phyloP scores from a whole-genome alignment of 2,329 filamentous ascomycete species.

The Arthrobotrys musiformis region DNA sequence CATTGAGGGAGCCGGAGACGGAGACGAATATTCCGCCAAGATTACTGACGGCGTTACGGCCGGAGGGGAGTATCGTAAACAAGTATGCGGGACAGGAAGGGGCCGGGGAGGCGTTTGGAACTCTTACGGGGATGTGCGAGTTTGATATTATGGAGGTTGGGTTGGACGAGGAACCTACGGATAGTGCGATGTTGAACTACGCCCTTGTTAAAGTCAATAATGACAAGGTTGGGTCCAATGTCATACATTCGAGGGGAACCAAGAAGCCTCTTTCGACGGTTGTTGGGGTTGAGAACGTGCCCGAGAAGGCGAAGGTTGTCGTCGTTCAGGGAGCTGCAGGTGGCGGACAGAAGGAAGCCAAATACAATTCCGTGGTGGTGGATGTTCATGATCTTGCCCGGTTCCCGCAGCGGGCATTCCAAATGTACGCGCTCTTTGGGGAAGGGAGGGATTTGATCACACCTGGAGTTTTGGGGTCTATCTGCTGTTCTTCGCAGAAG shows the following conservation, averaged over 20 bases:
- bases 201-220: conserved; percentile 45
- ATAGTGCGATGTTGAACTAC: conserved; percentile 37
- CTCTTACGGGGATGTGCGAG: conserved; percentile 37
- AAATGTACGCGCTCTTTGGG: conserved; percentile 41
- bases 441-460: conserved; percentile 34
- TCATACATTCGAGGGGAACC: conserved; percentile 18
- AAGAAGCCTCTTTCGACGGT: neutral
- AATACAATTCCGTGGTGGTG: conserved; percentile 28
- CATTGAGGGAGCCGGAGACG: conserved; percentile 32
- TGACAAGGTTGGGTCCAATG: conserved; percentile 26
- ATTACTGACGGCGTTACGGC: conserved; percentile 25
- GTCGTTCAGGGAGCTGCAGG: conserved; percentile 17
- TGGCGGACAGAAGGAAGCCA: conserved; percentile 30
- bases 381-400: conserved; percentile 37
- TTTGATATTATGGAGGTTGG: conserved; percentile 28
- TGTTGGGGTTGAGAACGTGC: conserved; percentile 6
- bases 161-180: neutral
- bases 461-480: conserved; percentile 26
- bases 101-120: conserved; percentile 27
- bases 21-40: conserved; percentile 43
- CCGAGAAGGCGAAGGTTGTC: conserved; percentile 25
- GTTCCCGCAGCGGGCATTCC: conserved; percentile 43
- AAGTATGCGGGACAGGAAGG: conserved; percentile 18
- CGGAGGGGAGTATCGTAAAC: conserved; percentile 42
- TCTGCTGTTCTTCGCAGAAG: conserved; percentile 33